These are phyloP conservation scores for Candida tropicalis DNA, from an alignment of 1,139 yeast genomes.

Conservation along the genomic window DNA sequence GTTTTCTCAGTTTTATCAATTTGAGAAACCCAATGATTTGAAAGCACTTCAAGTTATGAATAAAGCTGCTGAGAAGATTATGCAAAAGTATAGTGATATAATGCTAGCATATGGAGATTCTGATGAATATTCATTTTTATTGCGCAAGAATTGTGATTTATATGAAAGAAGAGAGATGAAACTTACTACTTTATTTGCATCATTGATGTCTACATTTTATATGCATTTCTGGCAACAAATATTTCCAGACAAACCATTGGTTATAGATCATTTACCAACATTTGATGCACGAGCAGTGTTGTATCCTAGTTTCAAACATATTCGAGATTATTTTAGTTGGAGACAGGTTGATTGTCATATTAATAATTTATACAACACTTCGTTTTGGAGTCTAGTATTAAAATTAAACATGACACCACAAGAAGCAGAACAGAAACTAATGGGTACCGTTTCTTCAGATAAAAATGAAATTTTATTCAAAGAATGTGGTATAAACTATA, in stretches of 20 bases:
- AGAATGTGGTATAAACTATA: constrained; percentile 83
- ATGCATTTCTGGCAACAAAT: constrained; percentile 63
- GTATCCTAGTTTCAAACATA: constrained; percentile 64
- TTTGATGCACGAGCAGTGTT: constrained; percentile 91
- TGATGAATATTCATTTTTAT: constrained; percentile 87
- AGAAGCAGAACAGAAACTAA: constrained; percentile 74
- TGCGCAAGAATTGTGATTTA: constrained; percentile 60
- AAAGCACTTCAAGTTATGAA: constrained; percentile 82
- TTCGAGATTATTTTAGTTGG: constrained; percentile 90
- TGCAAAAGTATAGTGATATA: constrained; percentile 69
- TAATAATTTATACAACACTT: constrained; percentile 88
- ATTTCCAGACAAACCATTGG: constrained; percentile 49
- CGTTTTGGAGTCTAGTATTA: constrained; percentile 84
- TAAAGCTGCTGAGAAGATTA: constrained; percentile 67
- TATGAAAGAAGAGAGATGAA: constrained; percentile 85
- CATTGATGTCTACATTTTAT: constrained; percentile 80
- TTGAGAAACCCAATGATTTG: constrained; percentile 84
- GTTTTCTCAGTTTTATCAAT: constrained; percentile 71
- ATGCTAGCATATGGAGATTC: constrained; percentile 90
- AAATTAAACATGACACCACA: constrained; percentile 71
- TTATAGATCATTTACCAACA: constrained; percentile 58
- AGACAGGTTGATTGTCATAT: constrained; percentile 97
- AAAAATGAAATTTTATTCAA: constrained; percentile 84
- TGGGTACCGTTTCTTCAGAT: constrained; percentile 78
- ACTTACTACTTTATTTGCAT: constrained; percentile 76